Percentiles rank a stretch among this genome's conserved stretches.
phyloP scores from a whole-genome alignment of 768 basidiomycete species.

The Auriscalpium orientale region DNA sequence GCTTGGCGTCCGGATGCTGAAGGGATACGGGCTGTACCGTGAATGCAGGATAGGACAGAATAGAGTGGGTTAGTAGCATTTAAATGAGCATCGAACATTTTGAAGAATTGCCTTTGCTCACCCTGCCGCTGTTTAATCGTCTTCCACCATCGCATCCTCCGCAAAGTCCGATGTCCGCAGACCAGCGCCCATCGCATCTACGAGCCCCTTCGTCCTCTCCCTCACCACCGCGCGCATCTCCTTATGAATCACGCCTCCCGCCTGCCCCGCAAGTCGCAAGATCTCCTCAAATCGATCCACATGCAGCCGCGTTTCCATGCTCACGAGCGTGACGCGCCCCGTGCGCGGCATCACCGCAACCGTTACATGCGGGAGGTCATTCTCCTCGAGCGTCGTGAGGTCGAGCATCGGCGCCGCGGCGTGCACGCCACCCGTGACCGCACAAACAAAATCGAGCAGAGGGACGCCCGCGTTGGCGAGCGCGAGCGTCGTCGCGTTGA shows the following conservation, averaged over 20 bases:
- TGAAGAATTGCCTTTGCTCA: not conserved
- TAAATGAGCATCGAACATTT: not conserved
- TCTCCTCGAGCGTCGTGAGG: slow-evolving; percentile 83
- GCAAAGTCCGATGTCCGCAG: slow-evolving; percentile 15
- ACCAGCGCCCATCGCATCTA: slow-evolving; percentile 51
- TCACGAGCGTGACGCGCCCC: slow-evolving; percentile 79
- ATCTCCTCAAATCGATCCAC: slow-evolving; percentile 91
- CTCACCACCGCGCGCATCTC: slow-evolving; percentile 79
- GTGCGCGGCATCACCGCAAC: slow-evolving; percentile 86
- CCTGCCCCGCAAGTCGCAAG: slow-evolving; percentile 70
- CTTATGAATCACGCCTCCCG: slow-evolving; percentile 63
- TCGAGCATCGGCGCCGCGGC: slow-evolving; percentile 78
- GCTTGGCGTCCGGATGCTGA: too few species aligned
- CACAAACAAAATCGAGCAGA: slow-evolving; percentile 84
- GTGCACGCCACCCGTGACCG: slow-evolving; percentile 83
- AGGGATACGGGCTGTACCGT: too few species aligned
- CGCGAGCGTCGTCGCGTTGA: slow-evolving; percentile 93
- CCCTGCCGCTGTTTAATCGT: not conserved
- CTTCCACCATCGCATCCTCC: slow-evolving; percentile 12
- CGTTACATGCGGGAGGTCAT: slow-evolving; percentile 80
- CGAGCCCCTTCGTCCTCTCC: slow-evolving; percentile 52
- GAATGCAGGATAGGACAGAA: too few species aligned
- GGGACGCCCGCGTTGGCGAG: slow-evolving; percentile 88
- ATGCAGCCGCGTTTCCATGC: slow-evolving; percentile 91
- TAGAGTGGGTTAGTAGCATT: too few species aligned